Evolutionary conservation across 257 asterid species (phyloP).

Genomic region (Solanum verrucosum): DNA sequence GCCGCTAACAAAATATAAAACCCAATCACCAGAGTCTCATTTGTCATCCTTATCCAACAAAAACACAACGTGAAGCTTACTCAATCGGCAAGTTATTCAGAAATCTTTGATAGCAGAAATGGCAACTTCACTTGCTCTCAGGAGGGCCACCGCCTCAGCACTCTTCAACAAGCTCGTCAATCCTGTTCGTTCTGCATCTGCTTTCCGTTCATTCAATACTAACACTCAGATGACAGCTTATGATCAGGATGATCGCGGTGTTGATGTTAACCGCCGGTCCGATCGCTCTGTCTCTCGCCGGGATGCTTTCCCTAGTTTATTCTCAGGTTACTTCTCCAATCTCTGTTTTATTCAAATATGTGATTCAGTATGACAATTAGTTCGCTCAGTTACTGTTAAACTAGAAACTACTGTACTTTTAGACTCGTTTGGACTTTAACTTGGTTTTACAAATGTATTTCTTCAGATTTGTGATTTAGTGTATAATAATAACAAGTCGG

Average conservation of each 20-base stretch:
- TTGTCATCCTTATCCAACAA: not conserved
- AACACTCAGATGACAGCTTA: slow-evolving; percentile 19
- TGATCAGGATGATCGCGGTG: slow-evolving; percentile 8
- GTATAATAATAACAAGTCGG: not conserved
- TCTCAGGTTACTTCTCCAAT: slow-evolving; percentile 13
- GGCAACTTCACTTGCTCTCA: slow-evolving; percentile 26
- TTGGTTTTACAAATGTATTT: not conserved
- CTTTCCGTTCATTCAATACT: slow-evolving; percentile 18
- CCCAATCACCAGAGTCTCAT: not conserved
- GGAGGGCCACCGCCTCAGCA: slow-evolving; percentile 13
- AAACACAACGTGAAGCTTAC: not conserved
- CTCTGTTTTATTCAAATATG: not conserved
- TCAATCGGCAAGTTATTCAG: not conserved
- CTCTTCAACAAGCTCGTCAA: slow-evolving; percentile 9
- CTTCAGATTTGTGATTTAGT: not conserved
- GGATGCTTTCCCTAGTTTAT: slow-evolving; percentile 16
- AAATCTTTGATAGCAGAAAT: not conserved
- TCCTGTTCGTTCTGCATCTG: slow-evolving; percentile 12
- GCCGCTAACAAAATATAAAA: not conserved
- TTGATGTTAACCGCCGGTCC: slow-evolving; percentile 16
- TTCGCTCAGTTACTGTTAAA: not conserved
- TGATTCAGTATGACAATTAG: too few species aligned
- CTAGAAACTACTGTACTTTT: not conserved
- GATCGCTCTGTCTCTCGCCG: slow-evolving; percentile 20
- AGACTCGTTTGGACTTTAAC: not conserved